A percentile compares a stretch with the other conserved stretches of the same genome.
Evolutionary conservation across 2,329 filamentous ascomycete genomes (phyloP).

Genomic region (Colletotrichum cereale): DNA sequence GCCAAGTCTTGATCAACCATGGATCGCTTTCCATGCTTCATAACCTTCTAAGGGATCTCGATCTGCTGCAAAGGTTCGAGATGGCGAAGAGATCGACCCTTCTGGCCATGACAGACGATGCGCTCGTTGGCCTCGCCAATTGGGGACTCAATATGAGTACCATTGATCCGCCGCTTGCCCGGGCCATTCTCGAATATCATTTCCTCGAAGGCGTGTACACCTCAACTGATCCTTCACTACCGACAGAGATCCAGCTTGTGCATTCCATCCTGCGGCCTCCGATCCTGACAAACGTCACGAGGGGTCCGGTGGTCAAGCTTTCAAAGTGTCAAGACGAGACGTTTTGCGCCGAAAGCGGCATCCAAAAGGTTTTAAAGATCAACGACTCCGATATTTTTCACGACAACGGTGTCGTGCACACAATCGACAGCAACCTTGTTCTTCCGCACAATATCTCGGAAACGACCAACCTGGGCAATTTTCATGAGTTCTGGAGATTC

Average conservation of each 20-base stretch:
- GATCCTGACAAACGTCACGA: neutral
- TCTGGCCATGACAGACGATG: conserved; percentile 7
- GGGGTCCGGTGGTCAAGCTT: conserved; percentile 10
- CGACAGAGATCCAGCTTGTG: neutral
- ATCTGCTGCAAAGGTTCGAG: neutral
- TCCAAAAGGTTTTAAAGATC: conserved; percentile 17
- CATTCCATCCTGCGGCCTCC: conserved; percentile 3
- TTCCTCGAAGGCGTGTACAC: neutral
- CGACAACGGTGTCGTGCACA: conserved; percentile 9
- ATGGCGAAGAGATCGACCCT: neutral
- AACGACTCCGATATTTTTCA: neutral
- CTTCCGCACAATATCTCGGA: conserved; percentile 21
- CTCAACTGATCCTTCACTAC: neutral
- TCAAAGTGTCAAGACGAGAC: neutral
- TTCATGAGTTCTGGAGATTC: neutral
- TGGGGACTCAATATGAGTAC: conserved; percentile 6
- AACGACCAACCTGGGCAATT: conserved; percentile 7
- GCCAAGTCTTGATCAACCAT: neutral
- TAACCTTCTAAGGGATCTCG: neutral
- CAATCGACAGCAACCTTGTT: conserved; percentile 3
- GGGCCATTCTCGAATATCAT: conserved; percentile 7
- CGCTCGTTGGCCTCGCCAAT: neutral
- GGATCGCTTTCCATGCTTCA: conserved; percentile 12
- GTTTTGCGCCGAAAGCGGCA: neutral
- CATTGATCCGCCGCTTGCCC: conserved; percentile 5